A percentile compares a stretch with the other conserved stretches of the same genome.
Conservation (phyloP, 768 basidiomycete species). For the Lyophyllum decastes region DNA sequence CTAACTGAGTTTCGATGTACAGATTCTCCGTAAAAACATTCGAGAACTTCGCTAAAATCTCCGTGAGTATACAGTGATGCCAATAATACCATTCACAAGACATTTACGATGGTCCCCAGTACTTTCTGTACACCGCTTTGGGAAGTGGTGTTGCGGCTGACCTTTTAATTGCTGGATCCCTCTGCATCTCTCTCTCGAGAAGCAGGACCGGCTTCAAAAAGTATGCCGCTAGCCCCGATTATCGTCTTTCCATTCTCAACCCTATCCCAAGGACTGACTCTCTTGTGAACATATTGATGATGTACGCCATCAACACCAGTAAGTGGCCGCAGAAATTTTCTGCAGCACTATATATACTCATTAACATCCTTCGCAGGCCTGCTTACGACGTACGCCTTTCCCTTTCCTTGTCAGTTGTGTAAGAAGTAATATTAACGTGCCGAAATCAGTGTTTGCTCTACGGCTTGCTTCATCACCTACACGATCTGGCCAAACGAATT, state of each 20-base stretch:
- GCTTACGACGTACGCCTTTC: slow-evolving; percentile 29
- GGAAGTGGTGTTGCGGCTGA: slow-evolving; percentile 41
- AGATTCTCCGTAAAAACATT: slow-evolving; percentile 28
- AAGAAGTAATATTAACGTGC: not conserved
- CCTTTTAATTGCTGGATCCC: slow-evolving; percentile 34
- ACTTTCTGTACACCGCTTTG: slow-evolving; percentile 31
- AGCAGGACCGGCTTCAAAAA: slow-evolving; percentile 29
- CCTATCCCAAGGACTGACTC: slow-evolving; percentile 39
- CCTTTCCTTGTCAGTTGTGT: not conserved
- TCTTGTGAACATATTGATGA: slow-evolving; percentile 42
- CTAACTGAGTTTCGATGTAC: not conserved
- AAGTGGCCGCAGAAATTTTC: slow-evolving; percentile 13
- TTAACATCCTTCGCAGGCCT: slow-evolving; percentile 21
- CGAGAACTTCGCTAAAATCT: slow-evolving; percentile 26
- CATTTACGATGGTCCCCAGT: slow-evolving; percentile 15
- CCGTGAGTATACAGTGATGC: slow-evolving; percentile 15
- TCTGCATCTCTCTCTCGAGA: slow-evolving; percentile 32
- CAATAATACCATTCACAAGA: not conserved
- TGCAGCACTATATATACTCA: not conserved
- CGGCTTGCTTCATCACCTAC: slow-evolving; percentile 33
- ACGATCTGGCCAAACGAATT: slow-evolving; percentile 44
- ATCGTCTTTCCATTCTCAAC: not conserved
- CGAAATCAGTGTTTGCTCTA: slow-evolving; percentile 26
- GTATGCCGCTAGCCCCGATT: slow-evolving; percentile 14
- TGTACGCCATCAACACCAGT: slow-evolving; percentile 55